phyloP scores from a whole-genome alignment of 1,139 yeast species.

The Suhomyces bolitotheri region DNA sequence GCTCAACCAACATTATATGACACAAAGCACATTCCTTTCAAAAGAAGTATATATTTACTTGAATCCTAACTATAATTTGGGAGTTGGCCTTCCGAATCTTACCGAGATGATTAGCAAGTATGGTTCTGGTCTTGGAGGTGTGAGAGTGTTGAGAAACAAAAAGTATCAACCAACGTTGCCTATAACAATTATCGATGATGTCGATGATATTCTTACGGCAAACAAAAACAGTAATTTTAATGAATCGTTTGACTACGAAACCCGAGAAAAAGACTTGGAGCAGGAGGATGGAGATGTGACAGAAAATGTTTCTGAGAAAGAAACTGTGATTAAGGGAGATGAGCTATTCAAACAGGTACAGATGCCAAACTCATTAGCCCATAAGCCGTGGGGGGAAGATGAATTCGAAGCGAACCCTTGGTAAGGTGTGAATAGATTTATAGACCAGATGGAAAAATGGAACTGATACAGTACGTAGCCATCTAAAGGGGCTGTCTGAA shows the following conservation, averaged over 20 bases:
- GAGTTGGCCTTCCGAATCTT: conserved; percentile 57
- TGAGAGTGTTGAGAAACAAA: conserved; percentile 44
- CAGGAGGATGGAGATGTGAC: conserved; percentile 7
- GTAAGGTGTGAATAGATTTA: conserved; percentile 23
- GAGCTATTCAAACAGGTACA: conserved; percentile 51
- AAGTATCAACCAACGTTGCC: conserved; percentile 67
- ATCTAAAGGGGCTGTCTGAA: no score
- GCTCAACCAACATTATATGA: conserved; percentile 42
- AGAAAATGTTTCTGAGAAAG: neutral
- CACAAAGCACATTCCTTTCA: conserved; percentile 41
- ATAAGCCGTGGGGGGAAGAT: conserved; percentile 49
- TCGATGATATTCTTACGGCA: conserved; percentile 54
- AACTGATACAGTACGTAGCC: no score
- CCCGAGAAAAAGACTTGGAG: conserved; percentile 18
- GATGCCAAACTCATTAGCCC: conserved; percentile 53
- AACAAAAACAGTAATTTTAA: conserved; percentile 33
- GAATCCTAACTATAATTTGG: conserved; percentile 50
- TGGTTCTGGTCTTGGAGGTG: conserved; percentile 63
- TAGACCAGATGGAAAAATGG: no score
- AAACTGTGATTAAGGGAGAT: conserved; percentile 40
- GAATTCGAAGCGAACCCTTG: conserved; percentile 50
- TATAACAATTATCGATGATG: conserved; percentile 55
- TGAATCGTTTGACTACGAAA: conserved; percentile 41
- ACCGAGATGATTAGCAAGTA: conserved; percentile 59
- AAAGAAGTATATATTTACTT: conserved; percentile 47